Evolutionary conservation across 2,329 filamentous ascomycete genomes (phyloP).

Genomic region (Sporothrix variecibatus): DNA sequence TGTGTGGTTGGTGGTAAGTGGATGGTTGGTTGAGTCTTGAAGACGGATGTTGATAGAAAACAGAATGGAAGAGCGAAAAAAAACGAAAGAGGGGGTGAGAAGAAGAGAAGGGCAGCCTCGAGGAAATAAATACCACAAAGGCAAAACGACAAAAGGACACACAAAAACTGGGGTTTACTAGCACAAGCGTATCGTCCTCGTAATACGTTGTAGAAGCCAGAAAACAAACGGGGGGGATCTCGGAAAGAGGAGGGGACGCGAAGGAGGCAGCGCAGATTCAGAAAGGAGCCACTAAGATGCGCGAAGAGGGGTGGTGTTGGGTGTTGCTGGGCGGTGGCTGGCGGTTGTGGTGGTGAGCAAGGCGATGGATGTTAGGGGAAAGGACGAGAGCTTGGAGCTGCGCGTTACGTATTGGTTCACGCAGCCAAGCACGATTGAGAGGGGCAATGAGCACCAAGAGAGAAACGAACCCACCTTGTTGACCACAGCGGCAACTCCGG

Average conservation of each 20-base stretch:
- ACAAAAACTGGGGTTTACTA: neutral
- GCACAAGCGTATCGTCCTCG: neutral
- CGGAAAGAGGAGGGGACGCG: neutral
- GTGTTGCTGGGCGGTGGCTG: neutral
- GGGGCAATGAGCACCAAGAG: neutral
- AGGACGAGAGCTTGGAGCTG: neutral
- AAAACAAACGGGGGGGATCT: neutral
- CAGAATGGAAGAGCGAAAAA: neutral
- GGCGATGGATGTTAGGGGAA: neutral
- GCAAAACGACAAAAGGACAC: neutral
- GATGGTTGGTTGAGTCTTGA: neutral
- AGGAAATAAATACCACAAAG: conserved; percentile 20
- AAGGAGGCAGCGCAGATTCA: conserved; percentile 4
- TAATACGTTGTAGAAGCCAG: neutral
- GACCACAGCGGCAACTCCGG: conserved; percentile 17
- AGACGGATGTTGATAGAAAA: neutral
- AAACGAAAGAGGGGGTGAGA: neutral
- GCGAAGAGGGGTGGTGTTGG: conserved; percentile 4
- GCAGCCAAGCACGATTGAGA: conserved; percentile 5
- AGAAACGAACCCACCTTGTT: neutral
- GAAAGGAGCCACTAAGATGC: neutral
- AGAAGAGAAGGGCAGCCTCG: neutral
- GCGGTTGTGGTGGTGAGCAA: neutral
- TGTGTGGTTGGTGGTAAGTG: neutral
- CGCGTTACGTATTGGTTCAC: conserved; percentile 16